Conservation (phyloP, 2,329 filamentous ascomycete genomes). For the Septoria linicola region DNA sequence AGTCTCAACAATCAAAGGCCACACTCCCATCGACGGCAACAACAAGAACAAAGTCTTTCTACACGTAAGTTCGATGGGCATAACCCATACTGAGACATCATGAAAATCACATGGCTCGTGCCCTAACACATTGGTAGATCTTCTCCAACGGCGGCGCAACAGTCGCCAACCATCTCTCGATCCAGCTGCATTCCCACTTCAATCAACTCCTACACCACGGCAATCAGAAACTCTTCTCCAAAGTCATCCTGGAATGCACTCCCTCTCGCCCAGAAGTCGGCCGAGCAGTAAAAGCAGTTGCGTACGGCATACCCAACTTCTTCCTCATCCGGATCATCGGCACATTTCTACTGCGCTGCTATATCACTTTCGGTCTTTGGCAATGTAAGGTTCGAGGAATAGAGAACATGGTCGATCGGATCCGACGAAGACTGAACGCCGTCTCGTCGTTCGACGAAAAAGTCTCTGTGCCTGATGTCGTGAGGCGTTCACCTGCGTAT, state of each 20-base stretch:
- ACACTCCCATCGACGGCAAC: neutral
- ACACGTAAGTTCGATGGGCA: too few species aligned
- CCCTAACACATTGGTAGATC: too few species aligned
- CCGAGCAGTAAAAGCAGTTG: constrained; percentile 23
- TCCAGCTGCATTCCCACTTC: neutral
- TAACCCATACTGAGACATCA: too few species aligned
- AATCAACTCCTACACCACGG: neutral
- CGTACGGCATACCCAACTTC: constrained; percentile 21
- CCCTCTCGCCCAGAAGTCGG: constrained; percentile 25
- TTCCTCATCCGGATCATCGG: constrained; percentile 20
- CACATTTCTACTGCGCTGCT: constrained; percentile 10
- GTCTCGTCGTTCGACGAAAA: neutral
- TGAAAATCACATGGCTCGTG: too few species aligned
- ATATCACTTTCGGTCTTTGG: constrained; percentile 1
- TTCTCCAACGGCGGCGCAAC: constrained; percentile 40
- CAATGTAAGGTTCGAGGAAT: neutral
- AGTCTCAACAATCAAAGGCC: neutral
- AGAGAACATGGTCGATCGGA: constrained; percentile 13
- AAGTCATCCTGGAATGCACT: constrained; percentile 33
- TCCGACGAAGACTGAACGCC: constrained; percentile 8
- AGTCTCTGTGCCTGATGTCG: too few species aligned
- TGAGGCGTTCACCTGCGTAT: too few species aligned
- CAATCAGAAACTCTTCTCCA: constrained; percentile 20
- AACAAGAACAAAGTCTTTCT: constrained; percentile 25
- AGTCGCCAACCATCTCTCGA: constrained; percentile 28